phyloP scores from a whole-genome alignment of 768 basidiomycete genomes.

The Tubosaeta sp. region DNA sequence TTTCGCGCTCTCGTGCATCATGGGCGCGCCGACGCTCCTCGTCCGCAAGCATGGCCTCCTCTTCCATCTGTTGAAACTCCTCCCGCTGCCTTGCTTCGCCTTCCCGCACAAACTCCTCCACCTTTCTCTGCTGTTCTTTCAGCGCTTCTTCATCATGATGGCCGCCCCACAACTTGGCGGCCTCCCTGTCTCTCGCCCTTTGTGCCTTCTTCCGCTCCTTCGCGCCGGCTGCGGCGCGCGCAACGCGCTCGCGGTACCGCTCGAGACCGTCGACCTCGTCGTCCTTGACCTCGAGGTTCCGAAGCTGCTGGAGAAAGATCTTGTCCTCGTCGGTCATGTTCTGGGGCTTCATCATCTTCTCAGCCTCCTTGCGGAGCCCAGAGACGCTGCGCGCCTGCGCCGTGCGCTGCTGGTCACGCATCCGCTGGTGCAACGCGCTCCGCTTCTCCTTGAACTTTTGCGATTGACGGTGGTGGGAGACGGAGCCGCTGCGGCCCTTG shows the following conservation, averaged over 20 bases:
- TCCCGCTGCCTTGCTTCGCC: slow-evolving; percentile 5
- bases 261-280: slow-evolving; percentile 12
- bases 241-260: slow-evolving; percentile 16
- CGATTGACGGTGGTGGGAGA: slow-evolving; percentile 2
- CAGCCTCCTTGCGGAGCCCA: slow-evolving; percentile 11
- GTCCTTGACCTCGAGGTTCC: slow-evolving; percentile 14
- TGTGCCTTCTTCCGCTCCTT: slow-evolving; percentile 15
- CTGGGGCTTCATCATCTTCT: slow-evolving; percentile 14
- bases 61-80: slow-evolving; percentile 8
- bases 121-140: slow-evolving; percentile 14
- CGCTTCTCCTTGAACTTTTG: slow-evolving; percentile 10
- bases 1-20: slow-evolving; percentile 20
- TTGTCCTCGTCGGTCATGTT: slow-evolving; percentile 17
- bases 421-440: neutral
- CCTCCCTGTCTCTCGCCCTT: slow-evolving; percentile 17
- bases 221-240: slow-evolving; percentile 18
- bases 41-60: slow-evolving; percentile 12
- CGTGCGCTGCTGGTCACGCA: neutral
- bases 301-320: slow-evolving; percentile 26
- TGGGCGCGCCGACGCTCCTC: slow-evolving; percentile 16
- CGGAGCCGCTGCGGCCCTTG: neutral
- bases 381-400: slow-evolving; percentile 1
- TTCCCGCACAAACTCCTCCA: slow-evolving; percentile 17
- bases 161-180: slow-evolving; percentile 14
- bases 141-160: slow-evolving; percentile 9